Evolutionary conservation across 2,329 filamentous ascomycete species (phyloP), one percentile per base, ranked within the genome.

Genomic region (Fusarium cicatricum): DNA sequence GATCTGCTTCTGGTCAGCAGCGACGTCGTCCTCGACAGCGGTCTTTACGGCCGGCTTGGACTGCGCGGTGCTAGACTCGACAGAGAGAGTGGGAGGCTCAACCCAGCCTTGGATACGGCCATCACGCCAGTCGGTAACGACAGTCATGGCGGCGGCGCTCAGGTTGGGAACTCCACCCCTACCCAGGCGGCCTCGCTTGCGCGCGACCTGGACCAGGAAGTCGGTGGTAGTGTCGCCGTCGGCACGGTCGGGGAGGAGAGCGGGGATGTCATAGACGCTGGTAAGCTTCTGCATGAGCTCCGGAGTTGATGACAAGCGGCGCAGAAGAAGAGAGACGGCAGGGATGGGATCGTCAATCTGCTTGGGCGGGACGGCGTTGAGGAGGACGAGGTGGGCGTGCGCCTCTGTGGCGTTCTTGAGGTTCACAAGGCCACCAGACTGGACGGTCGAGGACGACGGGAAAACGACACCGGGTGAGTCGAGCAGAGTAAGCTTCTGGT

Each of bases 391-490:
- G 68, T 92, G 87, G 23, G 93, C 92, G 73, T 95, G 90, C 33
- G 91, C 89, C 67, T 91, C 87, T 66, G 85, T 83, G 47, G 82
- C 79, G 70, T 83, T 86, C 74, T 88, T 88, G 66, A 82, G 77
- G 52, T 72, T 77, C 48, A 81, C 77, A 50, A 82, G 78, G 16
- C 75, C 73, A 37, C 69, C 74, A 6, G 74, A 72, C 42, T 74
- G 67, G 33, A 65, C 53, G 21, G 74, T 71, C 11, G 76, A 75
- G 34, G 86, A 80, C 21, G 88, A 90, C 9, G 93, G 92, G 82
- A 97, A 97, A 55, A 97, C 91, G 65, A 97, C 96, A 70, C 93
- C 93, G 32, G 93, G 93, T 0, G 93, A 97, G 78, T 97, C 93
- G 69, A 97, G 89, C 38, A 97, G 84, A 65, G 92, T 97, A 48